Evolutionary conservation across 805 yeast species (phyloP).

Genomic region (Saccharomycopsis capsularis): DNA sequence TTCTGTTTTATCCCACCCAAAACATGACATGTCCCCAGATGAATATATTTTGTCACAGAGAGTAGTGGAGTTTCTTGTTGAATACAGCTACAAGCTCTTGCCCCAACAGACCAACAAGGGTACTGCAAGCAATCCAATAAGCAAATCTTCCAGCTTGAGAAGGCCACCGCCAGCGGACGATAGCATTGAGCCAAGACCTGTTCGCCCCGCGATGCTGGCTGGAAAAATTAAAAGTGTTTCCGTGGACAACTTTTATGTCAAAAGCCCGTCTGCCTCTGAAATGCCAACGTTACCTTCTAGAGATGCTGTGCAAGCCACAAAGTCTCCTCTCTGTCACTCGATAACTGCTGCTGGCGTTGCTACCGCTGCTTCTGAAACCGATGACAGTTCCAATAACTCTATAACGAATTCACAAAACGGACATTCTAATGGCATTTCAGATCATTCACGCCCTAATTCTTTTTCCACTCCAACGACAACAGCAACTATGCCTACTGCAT

Average conservation of each 20-base stretch:
- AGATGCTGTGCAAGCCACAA: too few relatives aligned
- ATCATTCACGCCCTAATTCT: too few relatives aligned
- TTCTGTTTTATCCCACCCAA: slow-evolving; percentile 86
- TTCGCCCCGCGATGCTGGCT: background rate
- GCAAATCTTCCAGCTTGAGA: background rate
- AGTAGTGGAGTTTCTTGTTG: slow-evolving; percentile 83
- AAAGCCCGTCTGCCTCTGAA: background rate
- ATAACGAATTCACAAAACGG: background rate
- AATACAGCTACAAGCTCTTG: slow-evolving; percentile 71
- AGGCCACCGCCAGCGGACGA: too few relatives aligned
- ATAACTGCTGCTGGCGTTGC: too few relatives aligned
- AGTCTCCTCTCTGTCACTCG: too few relatives aligned
- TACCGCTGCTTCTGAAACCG: too few relatives aligned
- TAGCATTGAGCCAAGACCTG: background rate
- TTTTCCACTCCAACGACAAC: too few relatives aligned
- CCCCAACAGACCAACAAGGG: slow-evolving; percentile 33
- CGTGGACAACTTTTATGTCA: background rate
- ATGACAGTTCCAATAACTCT: too few relatives aligned
- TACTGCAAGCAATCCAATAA: background rate
- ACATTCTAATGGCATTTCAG: too few relatives aligned
- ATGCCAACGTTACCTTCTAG: background rate
- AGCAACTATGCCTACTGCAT: too few relatives aligned
- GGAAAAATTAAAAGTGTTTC: slow-evolving; percentile 2
- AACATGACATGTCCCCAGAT: slow-evolving; percentile 85
- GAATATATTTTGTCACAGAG: slow-evolving; percentile 83